Conservation (phyloP, 345 rosid genomes). For the Nasturtium officinale region DNA sequence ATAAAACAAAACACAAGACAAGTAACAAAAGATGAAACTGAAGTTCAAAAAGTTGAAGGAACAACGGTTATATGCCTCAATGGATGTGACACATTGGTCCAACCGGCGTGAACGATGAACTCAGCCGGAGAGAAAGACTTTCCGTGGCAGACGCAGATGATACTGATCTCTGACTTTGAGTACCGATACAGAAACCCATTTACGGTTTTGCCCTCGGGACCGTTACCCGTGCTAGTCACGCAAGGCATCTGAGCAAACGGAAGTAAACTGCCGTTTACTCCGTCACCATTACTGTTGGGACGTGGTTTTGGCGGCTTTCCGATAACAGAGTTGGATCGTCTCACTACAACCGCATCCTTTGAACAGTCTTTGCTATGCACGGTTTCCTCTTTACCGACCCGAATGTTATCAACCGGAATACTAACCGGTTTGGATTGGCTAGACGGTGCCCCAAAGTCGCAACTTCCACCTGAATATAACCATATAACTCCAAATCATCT, state of each 20-base stretch:
- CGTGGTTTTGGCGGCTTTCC: conserved; percentile 57
- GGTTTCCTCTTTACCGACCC: not conserved
- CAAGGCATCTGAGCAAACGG: conserved; percentile 55
- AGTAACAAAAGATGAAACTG: not conserved
- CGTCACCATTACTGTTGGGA: conserved; percentile 11
- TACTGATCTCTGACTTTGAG: conserved; percentile 57
- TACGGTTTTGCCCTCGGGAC: conserved; percentile 70
- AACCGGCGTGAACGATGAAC: conserved; percentile 79
- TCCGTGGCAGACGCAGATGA: conserved; percentile 76
- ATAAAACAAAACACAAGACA: conserved; percentile 1
- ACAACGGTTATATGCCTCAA: conserved; percentile 58
- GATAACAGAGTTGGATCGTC: not conserved
- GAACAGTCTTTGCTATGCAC: not conserved
- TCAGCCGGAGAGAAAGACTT: conserved; percentile 66
- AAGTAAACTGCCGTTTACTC: conserved; percentile 18
- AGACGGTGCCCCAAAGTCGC: not conserved
- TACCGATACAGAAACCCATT: conserved; percentile 63
- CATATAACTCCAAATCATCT: not conserved
- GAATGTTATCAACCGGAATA: not conserved
- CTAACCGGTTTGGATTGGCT: conserved; percentile 14
- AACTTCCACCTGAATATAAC: conserved; percentile 28
- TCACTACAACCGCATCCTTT: not conserved
- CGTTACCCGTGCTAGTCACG: conserved; percentile 69
- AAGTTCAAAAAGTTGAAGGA: conserved; percentile 44
- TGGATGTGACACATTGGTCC: conserved; percentile 54